Percentiles rank a stretch among this genome's conserved stretches.
Conservation (phyloP, 2,329 filamentous ascomycete genomes). For the Celoporthe dispersa region DNA sequence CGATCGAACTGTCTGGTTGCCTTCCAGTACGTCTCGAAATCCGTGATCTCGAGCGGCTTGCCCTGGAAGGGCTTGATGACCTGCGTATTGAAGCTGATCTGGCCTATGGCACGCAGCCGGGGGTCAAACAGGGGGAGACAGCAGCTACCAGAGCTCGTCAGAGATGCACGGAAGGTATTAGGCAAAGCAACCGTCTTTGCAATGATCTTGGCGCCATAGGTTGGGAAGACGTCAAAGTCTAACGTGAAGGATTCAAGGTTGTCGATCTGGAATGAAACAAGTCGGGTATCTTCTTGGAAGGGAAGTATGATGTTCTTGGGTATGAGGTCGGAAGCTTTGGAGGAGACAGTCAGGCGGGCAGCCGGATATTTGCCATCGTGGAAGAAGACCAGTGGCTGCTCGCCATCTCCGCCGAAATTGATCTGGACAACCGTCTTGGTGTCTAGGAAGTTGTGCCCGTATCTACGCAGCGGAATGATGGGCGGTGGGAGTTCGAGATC, state of each 20-base stretch:
- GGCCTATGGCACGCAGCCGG: slow-evolving; percentile 85
- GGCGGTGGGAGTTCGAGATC: slow-evolving; percentile 90
- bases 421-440: slow-evolving; percentile 96
- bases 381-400: slow-evolving; percentile 88
- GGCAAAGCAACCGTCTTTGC: slow-evolving; percentile 93
- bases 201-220: slow-evolving; percentile 96
- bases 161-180: slow-evolving; percentile 77
- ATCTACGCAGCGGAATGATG: slow-evolving; percentile 91
- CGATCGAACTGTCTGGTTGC: slow-evolving; percentile 91
- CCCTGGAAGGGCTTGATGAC: slow-evolving; percentile 96
- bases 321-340: slow-evolving; percentile 93
- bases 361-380: slow-evolving; percentile 96
- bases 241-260: slow-evolving; percentile 90
- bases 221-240: slow-evolving; percentile 97
- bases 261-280: slow-evolving; percentile 95
- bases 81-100: slow-evolving; percentile 92
- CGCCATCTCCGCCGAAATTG: slow-evolving; percentile 76
- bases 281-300: slow-evolving; percentile 92
- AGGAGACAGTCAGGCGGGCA: slow-evolving; percentile 92
- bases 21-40: slow-evolving; percentile 99
- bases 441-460: slow-evolving; percentile 98
- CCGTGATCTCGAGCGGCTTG: slow-evolving; percentile 91
- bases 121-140: slow-evolving; percentile 92
- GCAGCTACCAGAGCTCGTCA: slow-evolving; percentile 78
- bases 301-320: slow-evolving; percentile 94